phyloP scores from a whole-genome alignment of 164 flowering plant species.

The Annona squamosa region DNA sequence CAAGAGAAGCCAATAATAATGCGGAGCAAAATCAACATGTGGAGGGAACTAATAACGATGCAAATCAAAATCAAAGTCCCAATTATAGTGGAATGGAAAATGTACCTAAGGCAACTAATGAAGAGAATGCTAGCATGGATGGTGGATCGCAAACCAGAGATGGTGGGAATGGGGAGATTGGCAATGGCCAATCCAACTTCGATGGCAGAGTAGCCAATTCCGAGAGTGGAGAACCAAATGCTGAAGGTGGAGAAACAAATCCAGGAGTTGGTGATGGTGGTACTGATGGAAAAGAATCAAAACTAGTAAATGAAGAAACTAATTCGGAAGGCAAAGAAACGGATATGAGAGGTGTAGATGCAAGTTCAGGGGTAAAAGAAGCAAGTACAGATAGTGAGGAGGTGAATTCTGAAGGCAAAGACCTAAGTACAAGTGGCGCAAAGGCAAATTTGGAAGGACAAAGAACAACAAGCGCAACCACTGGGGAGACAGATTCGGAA shows the following conservation, averaged over 20 bases:
- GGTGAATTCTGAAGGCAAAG: constrained; percentile 10
- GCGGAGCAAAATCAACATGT: not conserved
- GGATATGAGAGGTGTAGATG: not conserved
- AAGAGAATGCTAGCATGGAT: constrained; percentile 19
- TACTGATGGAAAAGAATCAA: not conserved
- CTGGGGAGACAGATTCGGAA: constrained; percentile 2
- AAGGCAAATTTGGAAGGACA: constrained; percentile 23
- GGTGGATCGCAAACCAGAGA: constrained; percentile 5
- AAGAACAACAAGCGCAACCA: constrained; percentile 7
- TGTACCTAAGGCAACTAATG: constrained; percentile 4
- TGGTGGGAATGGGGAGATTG: not conserved
- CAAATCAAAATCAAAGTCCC: not conserved
- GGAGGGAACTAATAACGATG: not conserved
- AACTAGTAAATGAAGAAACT: not conserved
- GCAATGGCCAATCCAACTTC: not conserved
- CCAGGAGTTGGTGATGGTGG: not conserved
- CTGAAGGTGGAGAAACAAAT: constrained; percentile 2
- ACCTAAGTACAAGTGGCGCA: constrained; percentile 14
- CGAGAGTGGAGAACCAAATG: not conserved
- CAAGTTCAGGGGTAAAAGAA: not conserved
- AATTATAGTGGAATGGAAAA: not conserved
- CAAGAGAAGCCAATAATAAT: not conserved
- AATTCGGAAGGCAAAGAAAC: not conserved
- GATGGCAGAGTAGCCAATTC: not conserved
- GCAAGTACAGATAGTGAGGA: constrained; percentile 8